Base-by-base conservation (phyloP, 768 basidiomycete species). In the Tubosaeta sp. region DNA sequence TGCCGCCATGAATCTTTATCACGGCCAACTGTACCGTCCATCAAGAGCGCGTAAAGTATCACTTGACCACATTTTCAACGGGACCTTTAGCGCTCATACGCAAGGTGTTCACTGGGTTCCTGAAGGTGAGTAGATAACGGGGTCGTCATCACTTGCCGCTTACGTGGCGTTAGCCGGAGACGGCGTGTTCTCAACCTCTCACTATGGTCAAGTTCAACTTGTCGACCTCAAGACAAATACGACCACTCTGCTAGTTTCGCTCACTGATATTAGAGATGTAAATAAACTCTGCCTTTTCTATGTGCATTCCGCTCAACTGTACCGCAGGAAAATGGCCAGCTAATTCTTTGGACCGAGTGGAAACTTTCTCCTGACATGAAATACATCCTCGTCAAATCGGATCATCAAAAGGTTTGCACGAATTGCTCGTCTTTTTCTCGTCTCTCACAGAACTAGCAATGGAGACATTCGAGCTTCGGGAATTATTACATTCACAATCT, bases 401-500 rank as follows among this genome's bases (percentile, higher is more conserved):
- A 90, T 63, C 70, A 81, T 59, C 69, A 70, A 49, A 94, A 96
- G 78, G 92, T 84, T 53, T 46, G 66, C 55, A 32, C 18, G 29
- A 24, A 5, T 12, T 46, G 24, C 39, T 6, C 19, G 24, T 41
- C 2, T 38, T 16, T 29, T 48, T 50, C 29, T 22, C 4, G 13
- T 30, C 43, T 62, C 47, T 48, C 59, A 25, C 9, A 38, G n/a
- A 13, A 34, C 30, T 56, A 94, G 86, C 90, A 94, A 85, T 99
- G 96, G 96, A 83, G 96, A 41, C 79, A 87, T 68, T 96, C 94
- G 6, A 84, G 82, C 49, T 86, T 86, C 63, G 87, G 89, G 16
- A 97, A 94, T 68, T 98, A 94, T 65, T 95, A 91, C 67, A 76
- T 99, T n/a, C 87, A 96, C 70, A 78, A 83, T 58, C 73, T 97